phyloP scores from a whole-genome alignment of 2,329 filamentous ascomycete genomes.

The Neoarthrinium moseri region DNA sequence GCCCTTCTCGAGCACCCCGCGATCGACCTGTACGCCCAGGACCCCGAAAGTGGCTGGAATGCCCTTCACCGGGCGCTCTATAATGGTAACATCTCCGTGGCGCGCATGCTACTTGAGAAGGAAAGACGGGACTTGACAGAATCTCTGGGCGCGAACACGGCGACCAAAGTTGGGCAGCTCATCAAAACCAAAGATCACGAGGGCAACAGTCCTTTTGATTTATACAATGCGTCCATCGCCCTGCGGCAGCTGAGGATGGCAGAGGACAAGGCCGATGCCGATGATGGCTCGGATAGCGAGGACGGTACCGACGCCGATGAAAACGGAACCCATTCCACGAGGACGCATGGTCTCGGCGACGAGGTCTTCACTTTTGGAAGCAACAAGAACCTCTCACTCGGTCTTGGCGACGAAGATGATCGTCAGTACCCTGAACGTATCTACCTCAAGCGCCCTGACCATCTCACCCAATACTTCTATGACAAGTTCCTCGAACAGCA shows the following conservation, averaged over 20 bases:
- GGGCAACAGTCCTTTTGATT: constrained; percentile 89
- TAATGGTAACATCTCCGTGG: constrained; percentile 83
- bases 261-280: constrained; percentile 32
- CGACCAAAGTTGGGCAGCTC: constrained; percentile 66
- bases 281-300: constrained; percentile 56
- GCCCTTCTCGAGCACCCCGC: constrained; percentile 79
- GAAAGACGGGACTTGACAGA: constrained; percentile 66
- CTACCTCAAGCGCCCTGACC: constrained; percentile 70
- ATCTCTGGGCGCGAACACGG: constrained; percentile 56
- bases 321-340: constrained; percentile 19
- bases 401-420: constrained; percentile 94
- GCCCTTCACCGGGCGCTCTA: constrained; percentile 89
- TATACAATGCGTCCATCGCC: constrained; percentile 86
- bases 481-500: constrained; percentile 60
- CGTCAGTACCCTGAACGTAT: constrained; percentile 90
- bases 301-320: constrained; percentile 36
- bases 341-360: constrained; percentile 55
- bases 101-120: constrained; percentile 75
- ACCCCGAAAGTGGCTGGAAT: constrained; percentile 94
- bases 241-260: constrained; percentile 60
- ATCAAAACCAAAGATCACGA: constrained; percentile 96
- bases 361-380: constrained; percentile 94
- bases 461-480: constrained; percentile 73
- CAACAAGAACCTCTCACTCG: constrained; percentile 91
- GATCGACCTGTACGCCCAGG: constrained; percentile 83